Conservation (phyloP, 306 rosid genomes). For the Gynostemma pentaphyllum region DNA sequence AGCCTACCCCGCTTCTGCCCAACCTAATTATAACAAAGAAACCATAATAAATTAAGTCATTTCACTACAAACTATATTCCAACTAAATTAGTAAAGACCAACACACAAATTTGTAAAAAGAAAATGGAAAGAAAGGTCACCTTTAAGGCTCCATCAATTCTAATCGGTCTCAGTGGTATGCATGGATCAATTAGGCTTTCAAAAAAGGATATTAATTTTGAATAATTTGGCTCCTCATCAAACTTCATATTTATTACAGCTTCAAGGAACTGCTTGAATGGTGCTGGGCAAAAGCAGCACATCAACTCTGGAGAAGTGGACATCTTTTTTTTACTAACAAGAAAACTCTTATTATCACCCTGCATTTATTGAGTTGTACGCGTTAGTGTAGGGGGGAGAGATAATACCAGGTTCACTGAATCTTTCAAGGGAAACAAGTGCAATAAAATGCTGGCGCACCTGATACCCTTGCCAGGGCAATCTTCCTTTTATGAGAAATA, state of each 20-base stretch:
- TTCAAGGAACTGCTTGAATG: slow-evolving; percentile 83
- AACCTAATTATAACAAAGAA: slow-evolving; percentile 33
- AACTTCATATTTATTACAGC: slow-evolving; percentile 80
- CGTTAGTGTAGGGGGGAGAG: background rate
- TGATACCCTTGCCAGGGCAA: slow-evolving; percentile 98
- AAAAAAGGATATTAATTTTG: slow-evolving; percentile 67
- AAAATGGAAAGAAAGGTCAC: slow-evolving; percentile 18
- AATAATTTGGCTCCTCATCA: slow-evolving; percentile 90
- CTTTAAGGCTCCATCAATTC: slow-evolving; percentile 94
- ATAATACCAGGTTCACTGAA: slow-evolving; percentile 12
- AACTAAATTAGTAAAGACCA: background rate
- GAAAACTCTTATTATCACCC: slow-evolving; percentile 98
- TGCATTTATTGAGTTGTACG: slow-evolving; percentile 30
- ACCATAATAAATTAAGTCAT: background rate
- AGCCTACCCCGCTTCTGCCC: slow-evolving; percentile 83
- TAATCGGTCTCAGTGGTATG: slow-evolving; percentile 59
- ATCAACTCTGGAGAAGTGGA: slow-evolving; percentile 76
- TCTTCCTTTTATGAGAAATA: slow-evolving; percentile 87
- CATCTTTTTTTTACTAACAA: slow-evolving; percentile 92
- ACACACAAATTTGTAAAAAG: background rate
- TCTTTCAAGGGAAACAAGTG: background rate
- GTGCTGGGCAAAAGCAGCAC: slow-evolving; percentile 87
- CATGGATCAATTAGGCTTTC: slow-evolving; percentile 76
- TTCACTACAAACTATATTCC: background rate
- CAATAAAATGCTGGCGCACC: slow-evolving; percentile 27